phyloP scores from a whole-genome alignment of 148 eudicot species.

The Camellia sinensis region DNA sequence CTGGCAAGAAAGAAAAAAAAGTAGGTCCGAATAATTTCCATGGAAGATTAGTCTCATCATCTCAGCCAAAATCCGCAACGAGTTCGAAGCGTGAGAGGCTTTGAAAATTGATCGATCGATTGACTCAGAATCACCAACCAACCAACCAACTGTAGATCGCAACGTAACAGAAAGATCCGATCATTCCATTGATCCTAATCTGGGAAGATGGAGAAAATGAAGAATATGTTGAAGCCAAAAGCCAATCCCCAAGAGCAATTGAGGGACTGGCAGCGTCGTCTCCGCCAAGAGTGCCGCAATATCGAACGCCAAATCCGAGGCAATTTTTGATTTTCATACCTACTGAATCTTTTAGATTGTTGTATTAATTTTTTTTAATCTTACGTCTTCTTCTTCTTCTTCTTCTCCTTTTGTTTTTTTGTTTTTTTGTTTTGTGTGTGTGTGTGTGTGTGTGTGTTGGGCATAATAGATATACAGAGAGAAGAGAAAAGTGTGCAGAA shows the following conservation, averaged over 20 bases:
- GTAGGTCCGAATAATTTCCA: neutral
- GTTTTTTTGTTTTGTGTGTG: neutral
- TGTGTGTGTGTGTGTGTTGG: no score
- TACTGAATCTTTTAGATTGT: neutral
- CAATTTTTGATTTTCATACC: neutral
- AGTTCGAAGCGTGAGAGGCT: no score
- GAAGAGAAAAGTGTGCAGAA: conserved; percentile 95
- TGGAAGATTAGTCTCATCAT: no score
- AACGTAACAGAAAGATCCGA: conserved; percentile 12
- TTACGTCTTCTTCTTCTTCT: no score
- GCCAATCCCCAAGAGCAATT: conserved; percentile 68
- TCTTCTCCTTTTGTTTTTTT: neutral
- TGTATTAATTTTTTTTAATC: no score
- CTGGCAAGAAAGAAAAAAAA: neutral
- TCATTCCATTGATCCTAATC: neutral
- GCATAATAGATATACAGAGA: conserved; percentile 71
- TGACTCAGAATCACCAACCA: neutral
- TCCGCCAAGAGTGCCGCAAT: conserved; percentile 87
- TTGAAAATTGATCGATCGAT: neutral
- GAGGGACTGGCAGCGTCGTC: conserved; percentile 92
- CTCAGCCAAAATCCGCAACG: no score
- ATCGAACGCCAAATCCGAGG: conserved; percentile 96
- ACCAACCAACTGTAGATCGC: no score
- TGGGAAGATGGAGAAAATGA: conserved; percentile 52
- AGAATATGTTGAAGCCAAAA: conserved; percentile 64